Evolutionary conservation across 75 land plant genomes (phyloP).

Genomic region (Larix kaempferi): DNA sequence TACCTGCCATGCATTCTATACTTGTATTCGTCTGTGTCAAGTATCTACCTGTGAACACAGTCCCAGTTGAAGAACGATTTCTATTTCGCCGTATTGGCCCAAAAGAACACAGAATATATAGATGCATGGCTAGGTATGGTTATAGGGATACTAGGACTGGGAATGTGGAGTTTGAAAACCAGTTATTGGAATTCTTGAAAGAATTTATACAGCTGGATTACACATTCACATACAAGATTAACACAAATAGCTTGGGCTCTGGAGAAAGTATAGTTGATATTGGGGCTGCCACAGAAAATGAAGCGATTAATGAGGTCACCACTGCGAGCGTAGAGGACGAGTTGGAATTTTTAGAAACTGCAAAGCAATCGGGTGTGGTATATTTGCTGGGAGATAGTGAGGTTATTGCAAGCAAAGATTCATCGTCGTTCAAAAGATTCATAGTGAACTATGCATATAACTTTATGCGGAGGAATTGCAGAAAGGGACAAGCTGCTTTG

Average conservation of each 20-base stretch:
- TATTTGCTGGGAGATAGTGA: conserved; percentile 54
- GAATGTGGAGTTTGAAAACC: conserved; percentile 28
- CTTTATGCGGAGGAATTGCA: conserved; percentile 45
- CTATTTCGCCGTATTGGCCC: conserved; percentile 48
- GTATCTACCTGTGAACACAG: conserved; percentile 44
- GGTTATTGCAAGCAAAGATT: conserved; percentile 31
- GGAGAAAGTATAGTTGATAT: too few relatives aligned
- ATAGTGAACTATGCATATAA: conserved; percentile 38
- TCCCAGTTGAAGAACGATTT: conserved; percentile 43
- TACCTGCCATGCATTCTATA: conserved; percentile 57
- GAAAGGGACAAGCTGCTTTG: conserved; percentile 29
- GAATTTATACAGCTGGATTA: conserved; percentile 27
- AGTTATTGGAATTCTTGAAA: conserved; percentile 35
- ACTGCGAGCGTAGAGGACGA: not conserved
- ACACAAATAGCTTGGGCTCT: too few relatives aligned
- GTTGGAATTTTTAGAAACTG: not conserved
- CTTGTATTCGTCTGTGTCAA: conserved; percentile 59
- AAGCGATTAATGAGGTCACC: not conserved
- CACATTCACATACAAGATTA: not conserved
- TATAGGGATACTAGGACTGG: conserved; percentile 42
- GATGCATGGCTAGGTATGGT: conserved; percentile 61
- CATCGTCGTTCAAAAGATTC: conserved; percentile 30
- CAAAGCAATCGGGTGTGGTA: not conserved
- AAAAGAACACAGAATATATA: conserved; percentile 32
- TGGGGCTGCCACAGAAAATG: not conserved